Percentiles rank a stretch among this genome's conserved stretches.
Evolutionary conservation across 345 rosid genomes (phyloP).

Genomic region (Lepidium sativum): DNA sequence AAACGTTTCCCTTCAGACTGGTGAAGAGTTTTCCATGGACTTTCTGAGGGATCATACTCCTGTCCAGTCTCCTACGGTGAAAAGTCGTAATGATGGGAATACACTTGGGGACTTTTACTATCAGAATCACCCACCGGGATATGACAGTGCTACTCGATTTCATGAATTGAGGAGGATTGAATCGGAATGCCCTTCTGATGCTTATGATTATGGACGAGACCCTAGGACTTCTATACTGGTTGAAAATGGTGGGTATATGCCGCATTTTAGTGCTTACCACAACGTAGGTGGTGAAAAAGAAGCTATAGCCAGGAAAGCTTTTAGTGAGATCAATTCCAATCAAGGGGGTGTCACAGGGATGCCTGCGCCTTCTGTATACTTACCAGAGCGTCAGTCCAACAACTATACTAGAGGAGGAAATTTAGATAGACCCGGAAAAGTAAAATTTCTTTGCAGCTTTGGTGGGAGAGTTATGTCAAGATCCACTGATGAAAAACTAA

Average conservation of each 20-base stretch:
- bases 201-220: slow-evolving; percentile 36
- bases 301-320: slow-evolving; percentile 32
- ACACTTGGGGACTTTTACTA: slow-evolving; percentile 25
- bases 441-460: slow-evolving; percentile 59
- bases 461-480: slow-evolving; percentile 62
- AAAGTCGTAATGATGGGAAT: slow-evolving; percentile 18
- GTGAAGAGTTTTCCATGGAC: slow-evolving; percentile 59
- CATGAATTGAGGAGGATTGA: slow-evolving; percentile 49
- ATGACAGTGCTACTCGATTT: slow-evolving; percentile 37
- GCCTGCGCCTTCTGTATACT: slow-evolving; percentile 13
- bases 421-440: slow-evolving; percentile 32
- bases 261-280: slow-evolving; percentile 28
- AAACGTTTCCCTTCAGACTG: slow-evolving; percentile 46
- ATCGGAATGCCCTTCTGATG: slow-evolving; percentile 42
- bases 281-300: slow-evolving; percentile 31
- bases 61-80: slow-evolving; percentile 18
- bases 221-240: slow-evolving; percentile 28
- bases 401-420: slow-evolving; percentile 21
- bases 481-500: slow-evolving; percentile 58
- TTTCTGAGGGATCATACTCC: slow-evolving; percentile 44
- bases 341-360: slow-evolving; percentile 26
- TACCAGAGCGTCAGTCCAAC: slow-evolving; percentile 26
- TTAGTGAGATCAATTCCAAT: slow-evolving; percentile 35
- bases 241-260: slow-evolving; percentile 34
- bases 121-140: slow-evolving; percentile 33